A percentile compares a stretch with the other conserved stretches of the same genome.
Conservation (phyloP, 164 flowering plant genomes). For the Chimonanthus praecox region DNA sequence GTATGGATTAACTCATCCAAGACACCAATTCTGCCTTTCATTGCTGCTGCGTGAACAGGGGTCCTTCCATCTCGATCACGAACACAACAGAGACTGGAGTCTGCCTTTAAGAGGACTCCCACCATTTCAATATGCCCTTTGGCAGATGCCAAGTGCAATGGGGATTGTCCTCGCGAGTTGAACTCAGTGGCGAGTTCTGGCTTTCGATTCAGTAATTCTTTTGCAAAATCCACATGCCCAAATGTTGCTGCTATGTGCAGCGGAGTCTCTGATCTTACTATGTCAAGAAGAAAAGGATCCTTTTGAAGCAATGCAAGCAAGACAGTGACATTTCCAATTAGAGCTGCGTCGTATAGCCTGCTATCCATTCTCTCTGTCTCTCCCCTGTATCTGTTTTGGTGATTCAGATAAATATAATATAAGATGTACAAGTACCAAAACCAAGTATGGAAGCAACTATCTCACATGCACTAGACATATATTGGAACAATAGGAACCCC, state of each 20-base stretch:
- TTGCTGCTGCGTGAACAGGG: conserved; percentile 48
- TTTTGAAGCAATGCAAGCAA: neutral
- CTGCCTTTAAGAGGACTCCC: conserved; percentile 32
- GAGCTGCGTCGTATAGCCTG: neutral
- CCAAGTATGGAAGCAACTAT: too few species aligned
- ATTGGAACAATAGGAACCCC: too few species aligned
- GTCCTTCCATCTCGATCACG: conserved; percentile 44
- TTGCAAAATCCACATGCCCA: conserved; percentile 30
- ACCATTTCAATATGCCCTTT: conserved; percentile 51
- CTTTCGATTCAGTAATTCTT: conserved; percentile 28
- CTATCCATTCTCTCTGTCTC: neutral
- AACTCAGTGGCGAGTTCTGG: conserved; percentile 35
- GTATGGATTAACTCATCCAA: conserved; percentile 35
- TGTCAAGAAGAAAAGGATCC: neutral
- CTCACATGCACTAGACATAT: too few species aligned
- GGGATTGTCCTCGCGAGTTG: conserved; percentile 29
- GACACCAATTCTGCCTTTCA: conserved; percentile 37
- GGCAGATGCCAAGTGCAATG: conserved; percentile 44
- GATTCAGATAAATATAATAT: too few species aligned
- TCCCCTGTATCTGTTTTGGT: neutral
- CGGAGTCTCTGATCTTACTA: neutral
- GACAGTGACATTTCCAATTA: neutral
- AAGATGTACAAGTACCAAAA: too few species aligned
- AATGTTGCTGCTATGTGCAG: neutral
- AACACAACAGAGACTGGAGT: conserved; percentile 27